These are phyloP conservation scores for Domatiomyces globalis DNA, from an alignment of 2,329 filamentous ascomycete genomes.

Conservation along the genomic window DNA sequence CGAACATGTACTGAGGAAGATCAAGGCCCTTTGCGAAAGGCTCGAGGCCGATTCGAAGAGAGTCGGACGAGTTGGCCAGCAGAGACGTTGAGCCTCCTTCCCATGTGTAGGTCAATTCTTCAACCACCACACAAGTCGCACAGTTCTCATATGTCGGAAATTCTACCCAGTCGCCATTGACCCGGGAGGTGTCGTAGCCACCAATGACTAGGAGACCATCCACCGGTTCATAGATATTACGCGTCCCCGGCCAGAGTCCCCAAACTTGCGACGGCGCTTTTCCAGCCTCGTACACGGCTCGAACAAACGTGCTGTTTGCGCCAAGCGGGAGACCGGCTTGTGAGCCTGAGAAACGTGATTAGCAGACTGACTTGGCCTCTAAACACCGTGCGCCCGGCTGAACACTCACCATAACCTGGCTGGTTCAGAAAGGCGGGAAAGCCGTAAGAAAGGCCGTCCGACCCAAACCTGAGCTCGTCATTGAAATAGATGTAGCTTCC, in stretches of 20 bases:
- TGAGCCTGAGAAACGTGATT: background rate
- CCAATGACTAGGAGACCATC: constrained; percentile 15
- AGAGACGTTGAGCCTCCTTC: constrained; percentile 7
- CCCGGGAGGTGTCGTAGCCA: constrained; percentile 13
- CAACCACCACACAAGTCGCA: constrained; percentile 11
- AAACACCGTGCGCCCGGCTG: background rate
- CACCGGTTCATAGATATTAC: constrained; percentile 7
- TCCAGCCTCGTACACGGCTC: constrained; percentile 6
- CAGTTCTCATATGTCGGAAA: constrained; percentile 8
- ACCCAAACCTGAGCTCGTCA: constrained; percentile 10
- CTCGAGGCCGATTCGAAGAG: constrained; percentile 10
- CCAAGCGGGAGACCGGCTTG: constrained; percentile 14
- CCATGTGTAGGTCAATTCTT: constrained; percentile 8
- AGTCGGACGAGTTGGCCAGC: constrained; percentile 9
- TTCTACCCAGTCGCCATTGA: constrained; percentile 9
- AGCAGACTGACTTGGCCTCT: background rate
- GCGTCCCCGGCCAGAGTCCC: constrained; percentile 14
- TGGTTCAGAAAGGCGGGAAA: constrained; percentile 12
- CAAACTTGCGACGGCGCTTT: constrained; percentile 11
- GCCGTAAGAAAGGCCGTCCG: constrained; percentile 8
- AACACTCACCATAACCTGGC: constrained; percentile 10
- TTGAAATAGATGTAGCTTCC: constrained; percentile 12
- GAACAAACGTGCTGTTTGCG: constrained; percentile 11
- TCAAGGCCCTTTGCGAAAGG: constrained; percentile 8
- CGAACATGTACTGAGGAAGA: constrained; percentile 13